phyloP scores from a whole-genome alignment of 2,329 filamentous ascomycete genomes.

The Fonsecaea nubica region DNA sequence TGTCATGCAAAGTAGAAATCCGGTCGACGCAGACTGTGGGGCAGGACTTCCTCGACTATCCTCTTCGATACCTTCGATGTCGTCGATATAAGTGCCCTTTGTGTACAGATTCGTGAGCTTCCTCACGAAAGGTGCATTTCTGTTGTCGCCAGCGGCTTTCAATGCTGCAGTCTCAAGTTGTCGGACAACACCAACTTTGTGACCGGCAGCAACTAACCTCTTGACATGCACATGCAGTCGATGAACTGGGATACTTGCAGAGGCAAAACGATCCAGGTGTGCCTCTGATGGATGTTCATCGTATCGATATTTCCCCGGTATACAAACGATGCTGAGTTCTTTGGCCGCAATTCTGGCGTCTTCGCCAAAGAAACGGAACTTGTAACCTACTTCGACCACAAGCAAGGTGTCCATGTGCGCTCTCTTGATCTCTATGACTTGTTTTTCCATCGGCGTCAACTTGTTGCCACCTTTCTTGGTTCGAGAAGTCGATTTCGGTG shows the following conservation, averaged over 20 bases:
- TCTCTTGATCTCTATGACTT: conserved; percentile 91
- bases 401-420: conserved; percentile 88
- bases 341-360: conserved; percentile 89
- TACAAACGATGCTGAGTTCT: conserved; percentile 92
- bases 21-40: conserved; percentile 68
- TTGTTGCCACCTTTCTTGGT: conserved; percentile 79
- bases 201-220: conserved; percentile 84
- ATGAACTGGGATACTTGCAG: conserved; percentile 92
- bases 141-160: conserved; percentile 93
- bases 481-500: conserved; percentile 52
- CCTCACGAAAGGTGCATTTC: conserved; percentile 87
- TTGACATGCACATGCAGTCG: conserved; percentile 92
- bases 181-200: conserved; percentile 94
- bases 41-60: conserved; percentile 59
- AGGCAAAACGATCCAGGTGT: conserved; percentile 89
- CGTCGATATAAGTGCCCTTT: conserved; percentile 96
- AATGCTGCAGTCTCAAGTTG: conserved; percentile 94
- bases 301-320: conserved; percentile 91
- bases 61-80: conserved; percentile 77
- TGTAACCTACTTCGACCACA: conserved; percentile 95
- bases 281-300: conserved; percentile 94
- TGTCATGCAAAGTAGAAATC: conserved; percentile 92
- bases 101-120: conserved; percentile 97
- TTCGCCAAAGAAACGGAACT: conserved; percentile 96
- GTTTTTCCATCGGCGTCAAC: conserved; percentile 91